Evolutionary conservation across 805 yeast species (phyloP).

Genomic region (Saturnispora sekii): DNA sequence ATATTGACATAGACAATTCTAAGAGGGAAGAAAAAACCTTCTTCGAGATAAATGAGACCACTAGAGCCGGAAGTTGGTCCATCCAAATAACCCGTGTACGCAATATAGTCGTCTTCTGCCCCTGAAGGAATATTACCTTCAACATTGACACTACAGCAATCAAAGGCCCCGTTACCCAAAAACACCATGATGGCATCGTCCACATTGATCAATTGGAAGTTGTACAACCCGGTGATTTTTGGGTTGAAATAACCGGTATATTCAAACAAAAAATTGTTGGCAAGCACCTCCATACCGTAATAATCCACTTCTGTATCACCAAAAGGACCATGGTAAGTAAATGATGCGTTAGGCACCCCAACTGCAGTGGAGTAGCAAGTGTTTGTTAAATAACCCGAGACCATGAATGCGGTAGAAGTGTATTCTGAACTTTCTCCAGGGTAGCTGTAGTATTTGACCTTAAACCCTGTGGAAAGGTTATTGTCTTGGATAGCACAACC

Average conservation of each 20-base stretch:
- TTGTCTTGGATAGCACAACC: not conserved
- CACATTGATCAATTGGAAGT: slow-evolving; percentile 13
- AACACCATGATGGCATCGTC: slow-evolving; percentile 27
- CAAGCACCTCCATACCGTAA: no score
- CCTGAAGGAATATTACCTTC: slow-evolving; percentile 2
- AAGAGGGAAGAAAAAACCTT: slow-evolving; percentile 6
- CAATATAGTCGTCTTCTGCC: not conserved
- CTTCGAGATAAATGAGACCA: slow-evolving; percentile 1
- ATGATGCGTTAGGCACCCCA: not conserved
- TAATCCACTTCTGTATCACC: no score
- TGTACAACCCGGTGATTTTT: slow-evolving; percentile 20
- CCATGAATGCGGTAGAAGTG: not conserved
- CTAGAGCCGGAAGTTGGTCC: not conserved
- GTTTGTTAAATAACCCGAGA: not conserved
- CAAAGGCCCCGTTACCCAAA: slow-evolving; percentile 24
- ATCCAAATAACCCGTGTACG: not conserved
- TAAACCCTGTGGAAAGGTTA: not conserved
- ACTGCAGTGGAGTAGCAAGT: not conserved
- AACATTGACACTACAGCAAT: slow-evolving; percentile 21
- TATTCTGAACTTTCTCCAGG: not conserved
- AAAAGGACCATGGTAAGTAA: no score
- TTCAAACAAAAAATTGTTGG: slow-evolving; percentile 8
- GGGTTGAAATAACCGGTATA: slow-evolving; percentile 15
- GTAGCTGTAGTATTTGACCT: not conserved
- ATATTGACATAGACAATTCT: slow-evolving; percentile 6